phyloP scores from a whole-genome alignment of 73 alveolate species.

The Paramecium sonneborni region DNA sequence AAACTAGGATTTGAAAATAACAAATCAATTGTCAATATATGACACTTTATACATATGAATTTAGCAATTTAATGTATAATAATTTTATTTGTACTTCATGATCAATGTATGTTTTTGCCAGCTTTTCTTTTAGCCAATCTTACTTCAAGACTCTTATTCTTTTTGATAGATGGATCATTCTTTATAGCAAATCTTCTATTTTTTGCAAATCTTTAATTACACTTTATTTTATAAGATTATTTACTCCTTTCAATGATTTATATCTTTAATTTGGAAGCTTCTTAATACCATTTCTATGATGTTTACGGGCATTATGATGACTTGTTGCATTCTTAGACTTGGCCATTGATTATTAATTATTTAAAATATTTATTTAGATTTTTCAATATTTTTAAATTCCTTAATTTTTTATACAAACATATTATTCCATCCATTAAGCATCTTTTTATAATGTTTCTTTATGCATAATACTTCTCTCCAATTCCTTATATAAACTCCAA shows the following conservation, averaged over 20 bases:
- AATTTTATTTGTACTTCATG: background rate
- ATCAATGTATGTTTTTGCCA: background rate
- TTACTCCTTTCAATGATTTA: constrained; percentile 52
- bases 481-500: background rate
- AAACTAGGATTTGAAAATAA: constrained; percentile 17
- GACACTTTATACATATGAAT: background rate
- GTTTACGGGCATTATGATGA: constrained; percentile 46
- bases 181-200: constrained; percentile 69
- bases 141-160: constrained; percentile 60
- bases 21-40: background rate
- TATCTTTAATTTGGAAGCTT: constrained; percentile 19
- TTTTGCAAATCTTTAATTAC: constrained; percentile 63
- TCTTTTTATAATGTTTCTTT: background rate
- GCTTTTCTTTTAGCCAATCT: constrained; percentile 51
- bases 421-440: background rate
- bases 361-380: constrained; percentile 33
- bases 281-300: constrained; percentile 47
- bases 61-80: constrained; percentile 30
- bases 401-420: constrained; percentile 10
- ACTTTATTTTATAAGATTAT: constrained; percentile 15
- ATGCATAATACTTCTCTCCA: background rate
- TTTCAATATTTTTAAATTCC: constrained; percentile 10
- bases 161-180: constrained; percentile 68
- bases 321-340: constrained; percentile 52
- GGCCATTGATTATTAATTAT: constrained; percentile 51